Base-by-base conservation (phyloP, 371 early-diverging fungal species). In the Mucor lusitanicus region DNA sequence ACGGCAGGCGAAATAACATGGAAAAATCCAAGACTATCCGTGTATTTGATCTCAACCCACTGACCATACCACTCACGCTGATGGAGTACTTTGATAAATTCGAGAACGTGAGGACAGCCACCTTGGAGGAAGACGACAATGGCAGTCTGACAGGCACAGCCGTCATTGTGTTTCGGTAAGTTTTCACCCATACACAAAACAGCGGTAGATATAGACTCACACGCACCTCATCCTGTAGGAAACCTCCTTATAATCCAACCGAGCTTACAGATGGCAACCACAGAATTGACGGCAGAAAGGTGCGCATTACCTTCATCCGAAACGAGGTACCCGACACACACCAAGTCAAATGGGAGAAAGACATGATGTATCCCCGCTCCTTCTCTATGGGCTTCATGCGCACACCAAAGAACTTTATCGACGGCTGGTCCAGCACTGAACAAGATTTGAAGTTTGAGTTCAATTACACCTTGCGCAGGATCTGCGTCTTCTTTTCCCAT, bases 401-500 rank as follows among this genome's bases (percentile, higher is more conserved):
- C 11, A 32, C 23, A 0, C 40, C 46, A 15, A 65, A 63, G 23
- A 21, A 53, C 0, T 72, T 59, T 72, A 63, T 72, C 3, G 63
- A 68, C 23, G 63, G 68, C 46, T 72, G 73, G 73, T 28, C 11
- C 0, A 54, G 54, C 30, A 58, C 57, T 2, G 32, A 27, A 11
- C 6, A 15, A 8, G 28, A 59, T 19, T 55, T 73, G 0, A 46
- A 42, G 9, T 72, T 57, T 19, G 17, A 13, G 13, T 27, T 72
- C 0, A 63, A 74, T 3, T 83, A 76, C 48, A 68, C 79, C 12
- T 28, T 53, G 11, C 71, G 78, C 6, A 60, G 63, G 0, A 63
- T 75, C 30, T 58, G 61, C 13, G 55, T 84, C 1, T 61, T 65
- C n/a, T 84, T 84, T 37, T 40, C 53, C 12, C 70, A 75, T 44